Base-by-base conservation (phyloP, 306 rosid genomes). In the Acacia crassicarpa region DNA sequence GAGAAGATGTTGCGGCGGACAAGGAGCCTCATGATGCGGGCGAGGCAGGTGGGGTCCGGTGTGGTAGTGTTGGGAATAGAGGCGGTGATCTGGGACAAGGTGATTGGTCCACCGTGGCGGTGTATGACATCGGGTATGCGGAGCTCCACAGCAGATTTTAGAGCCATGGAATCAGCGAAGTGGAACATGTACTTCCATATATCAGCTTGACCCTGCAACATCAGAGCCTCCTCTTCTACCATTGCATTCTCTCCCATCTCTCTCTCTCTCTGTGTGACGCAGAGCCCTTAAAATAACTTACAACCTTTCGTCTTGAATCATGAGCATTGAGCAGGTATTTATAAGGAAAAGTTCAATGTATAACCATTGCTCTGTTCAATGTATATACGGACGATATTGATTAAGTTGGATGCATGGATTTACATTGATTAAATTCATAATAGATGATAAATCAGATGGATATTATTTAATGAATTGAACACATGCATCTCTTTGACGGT, bases 131-230 rank as follows among this genome's bases (percentile, higher is more conserved):
- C 81, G 19, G 73, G 22, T 10, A 78, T 66, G 3, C 65, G 22
- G 17, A 78, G 74, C 23, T 78, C 66, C 53, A 78, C 59, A 4
- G 73, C 74, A 22, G 63, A 66, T 53, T 53, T 53, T 17, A 53
- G 32, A 9, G 74, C 81, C 81, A 78, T 66, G 48, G 74, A 27
- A 27, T 78, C 81, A 20, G 62, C 72, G 15, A 46, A 78, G 13
- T 65, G 22, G 44, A 63, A 45, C 30, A 77, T 62, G 32, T 53
- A 53, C 59, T 53, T 53, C 59, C 59, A 53, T 53, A 53, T 53
- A 6, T 53, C 59, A 19, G 59, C 70, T 65, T 65, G 70, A 1
- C 22, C 68, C 15, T 63, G 68, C 14, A 63, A 63, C 20, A 63
- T 63, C 38, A 63, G 13, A 27, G 68, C 68, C 38, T 63, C 68